These are phyloP conservation scores for Sporothrix protearum DNA, from an alignment of 2,329 filamentous ascomycete species.

Conservation along the genomic window DNA sequence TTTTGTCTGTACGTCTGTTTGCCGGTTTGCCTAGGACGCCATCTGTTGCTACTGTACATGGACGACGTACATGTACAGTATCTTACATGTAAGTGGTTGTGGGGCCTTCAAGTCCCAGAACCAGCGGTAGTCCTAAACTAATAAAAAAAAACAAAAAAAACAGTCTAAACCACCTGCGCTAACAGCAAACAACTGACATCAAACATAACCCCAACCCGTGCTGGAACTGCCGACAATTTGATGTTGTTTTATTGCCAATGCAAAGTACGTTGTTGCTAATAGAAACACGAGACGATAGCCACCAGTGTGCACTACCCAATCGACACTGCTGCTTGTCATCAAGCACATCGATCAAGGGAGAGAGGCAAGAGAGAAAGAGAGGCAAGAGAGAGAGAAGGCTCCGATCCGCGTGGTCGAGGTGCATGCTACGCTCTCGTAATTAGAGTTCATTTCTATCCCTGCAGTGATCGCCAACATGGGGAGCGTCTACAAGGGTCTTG, in stretches of 20 bases:
- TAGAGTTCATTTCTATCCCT: not conserved
- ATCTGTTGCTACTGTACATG: not conserved
- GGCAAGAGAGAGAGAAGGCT: no score
- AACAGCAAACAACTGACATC: not conserved
- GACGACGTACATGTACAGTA: not conserved
- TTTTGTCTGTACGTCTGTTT: no score
- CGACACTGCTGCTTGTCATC: not conserved
- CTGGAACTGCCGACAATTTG: not conserved
- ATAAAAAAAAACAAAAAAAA: no score
- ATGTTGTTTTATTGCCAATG: not conserved
- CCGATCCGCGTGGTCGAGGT: not conserved
- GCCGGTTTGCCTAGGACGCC: not conserved
- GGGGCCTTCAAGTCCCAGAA: not conserved
- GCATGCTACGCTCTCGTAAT: not conserved
- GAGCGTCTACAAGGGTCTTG: not conserved
- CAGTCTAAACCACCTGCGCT: no score
- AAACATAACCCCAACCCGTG: not conserved
- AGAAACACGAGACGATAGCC: not conserved
- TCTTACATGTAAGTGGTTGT: no score
- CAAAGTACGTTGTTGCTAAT: not conserved
- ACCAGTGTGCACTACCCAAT: not conserved
- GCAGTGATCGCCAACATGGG: not conserved
- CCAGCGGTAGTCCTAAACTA: not conserved
- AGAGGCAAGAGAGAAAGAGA: no score
- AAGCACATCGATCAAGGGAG: not conserved